Conservation (phyloP, 1,139 yeast species). For the Scheffersomyces illinoinensis region DNA sequence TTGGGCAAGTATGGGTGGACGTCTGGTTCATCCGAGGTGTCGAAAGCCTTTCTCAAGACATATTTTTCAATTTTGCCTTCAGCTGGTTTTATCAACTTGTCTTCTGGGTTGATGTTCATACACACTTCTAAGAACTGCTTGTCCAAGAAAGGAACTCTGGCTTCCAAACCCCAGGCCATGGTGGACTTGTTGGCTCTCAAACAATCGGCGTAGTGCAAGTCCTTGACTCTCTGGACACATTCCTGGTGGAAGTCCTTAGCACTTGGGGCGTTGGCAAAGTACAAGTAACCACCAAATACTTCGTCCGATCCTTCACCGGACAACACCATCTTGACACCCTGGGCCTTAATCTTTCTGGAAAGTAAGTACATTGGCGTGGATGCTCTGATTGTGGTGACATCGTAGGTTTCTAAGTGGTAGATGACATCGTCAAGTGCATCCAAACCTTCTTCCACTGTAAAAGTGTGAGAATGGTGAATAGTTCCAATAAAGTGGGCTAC, state of each 20-base stretch:
- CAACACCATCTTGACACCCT: slow-evolving; percentile 98
- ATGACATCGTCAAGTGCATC: slow-evolving; percentile 95
- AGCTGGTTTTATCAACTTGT: slow-evolving; percentile 72
- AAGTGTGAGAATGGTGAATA: slow-evolving; percentile 96
- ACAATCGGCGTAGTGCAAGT: slow-evolving; percentile 96
- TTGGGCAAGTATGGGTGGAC: slow-evolving; percentile 86
- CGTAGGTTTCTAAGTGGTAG: slow-evolving; percentile 94
- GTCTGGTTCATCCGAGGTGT: slow-evolving; percentile 71
- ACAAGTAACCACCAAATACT: slow-evolving; percentile 96
- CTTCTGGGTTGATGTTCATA: slow-evolving; percentile 93
- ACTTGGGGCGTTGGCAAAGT: slow-evolving; percentile 95
- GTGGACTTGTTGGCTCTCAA: slow-evolving; percentile 98
- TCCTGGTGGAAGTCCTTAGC: slow-evolving; percentile 92
- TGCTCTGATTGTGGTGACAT: slow-evolving; percentile 98
- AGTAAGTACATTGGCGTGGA: slow-evolving; percentile 98
- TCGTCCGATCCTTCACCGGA: slow-evolving; percentile 99
- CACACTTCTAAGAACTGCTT: slow-evolving; percentile 86
- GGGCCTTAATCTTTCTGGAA: slow-evolving; percentile 96
- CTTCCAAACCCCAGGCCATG: slow-evolving; percentile 99
- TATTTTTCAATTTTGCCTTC: slow-evolving; percentile 88
- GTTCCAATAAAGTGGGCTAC: slow-evolving; percentile 96
- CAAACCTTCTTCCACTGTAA: slow-evolving; percentile 93
- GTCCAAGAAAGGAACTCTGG: slow-evolving; percentile 98
- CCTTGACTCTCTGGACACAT: slow-evolving; percentile 93
- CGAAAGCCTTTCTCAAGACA: slow-evolving; percentile 95